Conservation (phyloP, 1,284 basidiomycete genomes). For the Moniliella sp. region DNA sequence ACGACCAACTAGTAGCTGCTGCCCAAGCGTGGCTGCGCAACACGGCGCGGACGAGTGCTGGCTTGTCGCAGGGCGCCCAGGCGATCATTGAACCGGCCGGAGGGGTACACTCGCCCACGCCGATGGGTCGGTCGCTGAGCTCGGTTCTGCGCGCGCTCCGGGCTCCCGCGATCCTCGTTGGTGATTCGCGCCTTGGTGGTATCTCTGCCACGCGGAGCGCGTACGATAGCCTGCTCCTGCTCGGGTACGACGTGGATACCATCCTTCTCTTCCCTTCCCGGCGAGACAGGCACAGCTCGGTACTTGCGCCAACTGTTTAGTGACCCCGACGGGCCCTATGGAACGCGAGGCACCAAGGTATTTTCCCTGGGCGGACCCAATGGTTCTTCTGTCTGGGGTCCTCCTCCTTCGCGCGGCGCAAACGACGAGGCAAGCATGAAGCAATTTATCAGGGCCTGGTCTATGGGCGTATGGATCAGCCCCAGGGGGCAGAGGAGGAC, state of each 20-base stretch:
- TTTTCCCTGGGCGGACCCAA: neutral
- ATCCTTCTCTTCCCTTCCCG: slow-evolving; percentile 62
- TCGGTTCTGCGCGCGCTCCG: slow-evolving; percentile 41
- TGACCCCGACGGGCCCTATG: slow-evolving; percentile 40
- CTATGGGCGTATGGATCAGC: slow-evolving; percentile 6
- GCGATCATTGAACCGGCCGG: slow-evolving; percentile 86
- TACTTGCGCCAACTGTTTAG: slow-evolving; percentile 60
- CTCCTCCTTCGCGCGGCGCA: slow-evolving; percentile 35
- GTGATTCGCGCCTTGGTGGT: slow-evolving; percentile 70
- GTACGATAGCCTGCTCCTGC: slow-evolving; percentile 69
- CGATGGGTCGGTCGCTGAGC: slow-evolving; percentile 60
- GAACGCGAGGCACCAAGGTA: neutral
- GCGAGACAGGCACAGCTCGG: slow-evolving; percentile 45
- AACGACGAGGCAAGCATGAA: slow-evolving; percentile 46
- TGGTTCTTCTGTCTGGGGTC: slow-evolving; percentile 6
- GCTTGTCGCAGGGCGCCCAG: slow-evolving; percentile 3
- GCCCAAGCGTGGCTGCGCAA: slow-evolving; percentile 46
- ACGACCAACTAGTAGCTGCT: slow-evolving; percentile 49
- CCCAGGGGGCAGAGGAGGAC: slow-evolving; percentile 4
- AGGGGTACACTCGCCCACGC: slow-evolving; percentile 75
- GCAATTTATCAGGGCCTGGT: slow-evolving; percentile 45
- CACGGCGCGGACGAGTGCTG: slow-evolving; percentile 35
- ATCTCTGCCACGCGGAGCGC: slow-evolving; percentile 82
- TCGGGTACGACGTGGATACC: slow-evolving; percentile 69
- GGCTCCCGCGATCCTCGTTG: slow-evolving; percentile 66